Percentiles rank a stretch among this genome's conserved stretches.
These are phyloP conservation scores for Xerocomus amazonicus DNA, from an alignment of 1,284 basidiomycete species.

Conservation along the genomic window DNA sequence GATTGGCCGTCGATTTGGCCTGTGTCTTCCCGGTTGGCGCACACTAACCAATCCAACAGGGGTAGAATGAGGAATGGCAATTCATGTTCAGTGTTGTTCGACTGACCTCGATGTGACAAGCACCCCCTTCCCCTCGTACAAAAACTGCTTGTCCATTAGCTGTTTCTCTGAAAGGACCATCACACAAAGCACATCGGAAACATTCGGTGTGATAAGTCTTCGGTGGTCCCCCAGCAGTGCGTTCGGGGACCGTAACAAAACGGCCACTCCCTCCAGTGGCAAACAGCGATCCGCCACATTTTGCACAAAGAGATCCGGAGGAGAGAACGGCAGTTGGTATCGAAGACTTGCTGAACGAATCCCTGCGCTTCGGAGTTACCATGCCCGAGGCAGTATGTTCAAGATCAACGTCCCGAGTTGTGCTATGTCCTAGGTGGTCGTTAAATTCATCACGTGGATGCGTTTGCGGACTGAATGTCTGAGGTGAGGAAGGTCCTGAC, in stretches of 20 bases:
- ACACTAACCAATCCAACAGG: constrained; percentile 47
- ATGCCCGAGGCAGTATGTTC: constrained; percentile 13
- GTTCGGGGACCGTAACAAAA: constrained; percentile 67
- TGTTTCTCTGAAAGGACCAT: constrained; percentile 58
- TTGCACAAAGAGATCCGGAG: constrained; percentile 45
- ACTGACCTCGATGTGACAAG: constrained; percentile 68
- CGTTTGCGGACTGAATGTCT: constrained; percentile 35
- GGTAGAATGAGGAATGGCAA: constrained; percentile 1
- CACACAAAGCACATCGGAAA: constrained; percentile 68
- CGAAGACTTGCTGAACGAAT: constrained; percentile 22
- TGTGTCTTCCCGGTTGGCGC: constrained; percentile 51
- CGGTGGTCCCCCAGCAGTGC: constrained; percentile 41
- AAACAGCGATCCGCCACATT: constrained; percentile 58
- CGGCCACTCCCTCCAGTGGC: constrained; percentile 49
- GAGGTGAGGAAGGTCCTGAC: constrained; percentile 55
- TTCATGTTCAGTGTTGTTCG: not conserved
- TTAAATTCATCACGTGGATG: constrained; percentile 13
- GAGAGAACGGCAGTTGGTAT: constrained; percentile 25
- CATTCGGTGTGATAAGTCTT: constrained; percentile 69
- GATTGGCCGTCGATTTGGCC: constrained; percentile 31
- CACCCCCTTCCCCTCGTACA: constrained; percentile 59
- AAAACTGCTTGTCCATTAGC: constrained; percentile 62
- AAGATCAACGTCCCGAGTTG: constrained; percentile 3
- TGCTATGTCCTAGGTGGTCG: constrained; percentile 10
- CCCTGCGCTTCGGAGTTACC: constrained; percentile 24